Conservation (phyloP, 2,329 filamentous ascomycete genomes). For the Talaromyces sp. region DNA sequence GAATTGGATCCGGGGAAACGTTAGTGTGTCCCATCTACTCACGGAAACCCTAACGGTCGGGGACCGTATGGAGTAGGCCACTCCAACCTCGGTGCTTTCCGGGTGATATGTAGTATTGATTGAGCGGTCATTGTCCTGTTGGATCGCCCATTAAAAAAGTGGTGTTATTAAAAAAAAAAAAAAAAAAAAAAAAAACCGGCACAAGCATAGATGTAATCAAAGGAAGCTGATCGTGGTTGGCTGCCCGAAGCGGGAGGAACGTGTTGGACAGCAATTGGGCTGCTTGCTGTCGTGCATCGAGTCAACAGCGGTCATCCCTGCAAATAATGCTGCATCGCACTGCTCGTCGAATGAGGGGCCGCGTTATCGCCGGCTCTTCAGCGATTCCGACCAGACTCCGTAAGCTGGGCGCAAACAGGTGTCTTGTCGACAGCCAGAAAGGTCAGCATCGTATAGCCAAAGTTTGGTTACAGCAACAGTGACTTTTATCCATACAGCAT, state of each 20-base stretch:
- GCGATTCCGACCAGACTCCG: not conserved
- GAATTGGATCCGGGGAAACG: not conserved
- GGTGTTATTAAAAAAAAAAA: not conserved
- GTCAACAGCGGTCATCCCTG: slow-evolving; percentile 13
- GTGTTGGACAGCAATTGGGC: slow-evolving; percentile 12
- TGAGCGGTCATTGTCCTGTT: not conserved
- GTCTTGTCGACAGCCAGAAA: not conserved
- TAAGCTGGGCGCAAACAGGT: not conserved
- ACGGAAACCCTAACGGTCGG: not conserved
- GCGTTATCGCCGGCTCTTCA: not conserved
- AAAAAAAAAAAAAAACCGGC: not conserved
- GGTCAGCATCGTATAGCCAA: not conserved
- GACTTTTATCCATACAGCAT: not conserved
- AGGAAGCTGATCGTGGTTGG: slow-evolving; percentile 5
- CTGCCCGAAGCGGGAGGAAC: slow-evolving; percentile 8
- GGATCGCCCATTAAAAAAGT: not conserved
- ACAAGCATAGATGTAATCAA: not conserved
- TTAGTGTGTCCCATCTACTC: not conserved
- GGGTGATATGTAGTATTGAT: not conserved
- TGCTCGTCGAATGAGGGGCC: not conserved
- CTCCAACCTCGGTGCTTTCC: not conserved
- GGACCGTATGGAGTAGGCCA: not conserved
- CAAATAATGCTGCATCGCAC: not conserved
- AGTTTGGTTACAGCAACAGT: not conserved
- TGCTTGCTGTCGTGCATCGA: slow-evolving; percentile 5